phyloP scores from a whole-genome alignment of 2,329 filamentous ascomycete species.

The Neonectria hederae region DNA sequence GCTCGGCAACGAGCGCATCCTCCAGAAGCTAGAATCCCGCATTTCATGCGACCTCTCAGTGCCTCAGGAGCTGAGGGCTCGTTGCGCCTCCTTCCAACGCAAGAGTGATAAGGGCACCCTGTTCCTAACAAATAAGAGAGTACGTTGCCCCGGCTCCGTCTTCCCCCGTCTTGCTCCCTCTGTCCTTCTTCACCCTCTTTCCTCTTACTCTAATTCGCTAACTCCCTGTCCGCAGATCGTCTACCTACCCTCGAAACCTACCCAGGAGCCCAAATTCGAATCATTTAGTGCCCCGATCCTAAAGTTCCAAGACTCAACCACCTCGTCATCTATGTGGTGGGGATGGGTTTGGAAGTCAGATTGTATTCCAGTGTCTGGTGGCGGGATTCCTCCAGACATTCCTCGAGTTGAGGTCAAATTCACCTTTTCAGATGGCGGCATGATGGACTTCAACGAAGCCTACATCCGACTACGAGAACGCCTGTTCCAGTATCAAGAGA shows the following conservation, averaged over 20 bases:
- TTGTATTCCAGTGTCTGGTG: slow-evolving; percentile 82
- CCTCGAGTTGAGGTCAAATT: slow-evolving; percentile 82
- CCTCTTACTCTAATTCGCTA: slow-evolving; percentile 9
- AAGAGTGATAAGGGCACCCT: slow-evolving; percentile 79
- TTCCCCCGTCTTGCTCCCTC: not conserved
- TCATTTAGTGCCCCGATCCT: slow-evolving; percentile 91
- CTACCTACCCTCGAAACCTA: slow-evolving; percentile 80
- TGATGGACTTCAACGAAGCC: slow-evolving; percentile 85
- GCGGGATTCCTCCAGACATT: slow-evolving; percentile 80
- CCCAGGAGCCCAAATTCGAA: slow-evolving; percentile 70
- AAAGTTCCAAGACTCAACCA: slow-evolving; percentile 85
- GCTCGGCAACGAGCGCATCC: slow-evolving; percentile 82
- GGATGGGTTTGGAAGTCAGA: slow-evolving; percentile 90
- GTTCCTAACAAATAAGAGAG: slow-evolving; percentile 86
- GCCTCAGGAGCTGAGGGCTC: slow-evolving; percentile 69
- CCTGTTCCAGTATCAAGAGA: slow-evolving; percentile 80
- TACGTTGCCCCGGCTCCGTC: slow-evolving; percentile 48
- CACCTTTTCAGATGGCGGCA: slow-evolving; percentile 94
- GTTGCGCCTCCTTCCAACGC: slow-evolving; percentile 70
- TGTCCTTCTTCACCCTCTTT: slow-evolving; percentile 3
- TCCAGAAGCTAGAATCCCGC: slow-evolving; percentile 82
- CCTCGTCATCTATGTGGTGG: slow-evolving; percentile 85
- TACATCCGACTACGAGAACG: slow-evolving; percentile 89
- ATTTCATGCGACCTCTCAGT: slow-evolving; percentile 80
- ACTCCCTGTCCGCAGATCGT: slow-evolving; percentile 69